phyloP scores from a whole-genome alignment of 2,329 filamentous ascomycete genomes.

The Zymoseptoria pseudotritici region DNA sequence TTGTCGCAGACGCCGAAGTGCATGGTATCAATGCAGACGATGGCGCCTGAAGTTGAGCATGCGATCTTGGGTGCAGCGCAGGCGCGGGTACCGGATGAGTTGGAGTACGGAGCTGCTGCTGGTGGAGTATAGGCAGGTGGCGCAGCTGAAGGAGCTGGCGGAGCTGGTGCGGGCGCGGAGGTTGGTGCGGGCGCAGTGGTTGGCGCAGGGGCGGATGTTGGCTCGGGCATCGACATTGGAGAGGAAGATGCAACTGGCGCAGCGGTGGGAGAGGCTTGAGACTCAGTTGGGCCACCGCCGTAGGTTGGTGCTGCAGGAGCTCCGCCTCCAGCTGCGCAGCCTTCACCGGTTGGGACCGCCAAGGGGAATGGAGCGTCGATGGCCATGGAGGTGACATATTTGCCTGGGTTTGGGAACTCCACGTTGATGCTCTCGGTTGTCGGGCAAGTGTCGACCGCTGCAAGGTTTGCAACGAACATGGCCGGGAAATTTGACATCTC shows the following conservation, averaged over 20 bases:
- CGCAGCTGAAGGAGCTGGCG: background rate
- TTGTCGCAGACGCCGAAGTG: constrained; percentile 40
- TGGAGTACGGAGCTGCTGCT: background rate
- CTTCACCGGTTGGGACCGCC: constrained; percentile 17
- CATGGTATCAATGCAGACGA: constrained; percentile 33
- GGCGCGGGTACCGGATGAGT: background rate
- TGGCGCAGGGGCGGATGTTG: background rate
- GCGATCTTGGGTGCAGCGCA: constrained; percentile 8
- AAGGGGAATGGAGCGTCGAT: constrained; percentile 18
- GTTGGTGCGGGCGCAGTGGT: background rate
- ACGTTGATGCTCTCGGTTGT: constrained; percentile 52
- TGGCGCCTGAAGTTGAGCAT: constrained; percentile 32
- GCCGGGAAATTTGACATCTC: constrained; percentile 59
- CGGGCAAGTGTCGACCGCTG: constrained; percentile 42
- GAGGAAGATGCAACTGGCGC: background rate
- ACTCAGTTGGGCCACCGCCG: constrained; percentile 1
- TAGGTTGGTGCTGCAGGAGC: constrained; percentile 1
- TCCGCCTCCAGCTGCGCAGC: constrained; percentile 9
- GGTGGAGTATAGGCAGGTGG: background rate
- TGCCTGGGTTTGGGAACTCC: constrained; percentile 61
- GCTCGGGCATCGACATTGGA: background rate
- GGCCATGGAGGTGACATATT: constrained; percentile 42
- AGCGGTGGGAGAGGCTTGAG: background rate
- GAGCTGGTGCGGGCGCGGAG: background rate
- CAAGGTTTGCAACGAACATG: constrained; percentile 69